Base-by-base conservation (phyloP, 345 rosid species). In the Ceriops tagal region DNA sequence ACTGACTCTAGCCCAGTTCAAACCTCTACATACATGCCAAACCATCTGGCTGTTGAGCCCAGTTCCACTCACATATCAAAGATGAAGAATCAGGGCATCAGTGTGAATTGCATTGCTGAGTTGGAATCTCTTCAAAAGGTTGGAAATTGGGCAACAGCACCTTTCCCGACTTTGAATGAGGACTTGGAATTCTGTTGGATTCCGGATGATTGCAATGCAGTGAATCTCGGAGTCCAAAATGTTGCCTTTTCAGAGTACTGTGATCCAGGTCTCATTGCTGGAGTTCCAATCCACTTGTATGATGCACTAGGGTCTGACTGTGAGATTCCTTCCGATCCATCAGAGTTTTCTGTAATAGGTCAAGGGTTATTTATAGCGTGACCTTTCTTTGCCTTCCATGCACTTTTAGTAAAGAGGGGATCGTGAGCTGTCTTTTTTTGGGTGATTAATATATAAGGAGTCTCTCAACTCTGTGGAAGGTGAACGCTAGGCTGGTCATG, bases 291-390 rank as follows among this genome's bases (percentile, higher is more conserved):
- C 27, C 75, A 79, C 76, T 68, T 83, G 58, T 86, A 72, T 64
- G 87, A 83, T 61, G 69, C 81, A 20, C 68, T 70, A 61, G 82
- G 87, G 91, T 84, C 81, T 65, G 96, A 86, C 71, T 82, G 79
- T 19, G 95, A 86, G 66, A 76, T 75, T 74, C 72, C 74, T 49
- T 67, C 68, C 20, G 97, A 93, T 39, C 85, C 86, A 61, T 72
- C 88, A 9, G 96, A 91, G 61, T 85, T 75, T 76, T 58, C 83
- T 63, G 60, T 84, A 59, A 75, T 82, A 55, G 92, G 85, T 74
- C 88, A 85, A 71, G 83, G 93, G 71, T 80, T 92, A 75, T 92
- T 92, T 78, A 75, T 90, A 72, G 73, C 81, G 68, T 89, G 80
- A 87, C 66, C 76, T 74, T 74, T 73, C 65, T 79, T 69, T 24